These are phyloP conservation scores for Corylus heterophylla DNA, from an alignment of 306 rosid species.

Conservation along the genomic window DNA sequence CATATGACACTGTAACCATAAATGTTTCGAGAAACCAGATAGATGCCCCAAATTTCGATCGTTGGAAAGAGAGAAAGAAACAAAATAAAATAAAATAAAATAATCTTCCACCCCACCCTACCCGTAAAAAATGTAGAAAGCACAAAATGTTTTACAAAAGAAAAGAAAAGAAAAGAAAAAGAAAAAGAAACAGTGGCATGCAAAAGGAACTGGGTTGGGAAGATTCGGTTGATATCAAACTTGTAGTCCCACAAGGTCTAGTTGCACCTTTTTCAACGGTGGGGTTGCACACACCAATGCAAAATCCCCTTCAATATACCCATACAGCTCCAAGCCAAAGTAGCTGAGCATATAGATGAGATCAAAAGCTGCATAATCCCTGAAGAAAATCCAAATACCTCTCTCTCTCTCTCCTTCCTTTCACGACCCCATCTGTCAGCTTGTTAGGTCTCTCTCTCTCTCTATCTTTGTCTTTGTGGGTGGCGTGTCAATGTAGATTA, in stretches of 20 bases:
- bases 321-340: constrained; percentile 66
- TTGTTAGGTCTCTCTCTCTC: constrained; percentile 46
- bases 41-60: constrained; percentile 26
- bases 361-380: constrained; percentile 66
- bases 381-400: constrained; percentile 41
- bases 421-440: constrained; percentile 76
- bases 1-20: constrained; percentile 40
- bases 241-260: constrained; percentile 48
- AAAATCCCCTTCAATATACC: constrained; percentile 26
- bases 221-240: constrained; percentile 68
- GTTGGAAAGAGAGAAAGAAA: constrained; percentile 21
- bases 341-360: constrained; percentile 70
- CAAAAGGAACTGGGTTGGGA: constrained; percentile 50
- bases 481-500: constrained; percentile 46
- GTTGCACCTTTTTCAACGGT: constrained; percentile 25
- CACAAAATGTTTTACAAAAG: neutral
- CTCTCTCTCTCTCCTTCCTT: constrained; percentile 25
- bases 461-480: constrained; percentile 4
- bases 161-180: neutral
- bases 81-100: neutral
- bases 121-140: neutral
- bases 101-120: too few relatives aligned
- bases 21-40: constrained; percentile 43
- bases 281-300: constrained; percentile 32
- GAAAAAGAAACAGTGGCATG: constrained; percentile 30